Conservation (phyloP, 176 grass and related monocot species). For the Zizania latifolia region DNA sequence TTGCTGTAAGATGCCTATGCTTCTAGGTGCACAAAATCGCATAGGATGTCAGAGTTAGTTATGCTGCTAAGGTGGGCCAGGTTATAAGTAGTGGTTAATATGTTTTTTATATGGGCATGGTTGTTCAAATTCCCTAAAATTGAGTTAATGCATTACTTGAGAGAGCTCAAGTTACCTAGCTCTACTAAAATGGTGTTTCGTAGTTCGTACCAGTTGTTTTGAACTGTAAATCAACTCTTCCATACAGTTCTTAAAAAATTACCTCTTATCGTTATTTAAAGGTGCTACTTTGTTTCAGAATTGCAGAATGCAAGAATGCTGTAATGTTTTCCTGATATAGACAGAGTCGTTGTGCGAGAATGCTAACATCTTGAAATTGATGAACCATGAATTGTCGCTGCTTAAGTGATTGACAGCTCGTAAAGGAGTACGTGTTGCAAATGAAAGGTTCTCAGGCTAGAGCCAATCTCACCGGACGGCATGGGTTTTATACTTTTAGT, state of each 20-base stretch:
- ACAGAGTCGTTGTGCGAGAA: too few species aligned
- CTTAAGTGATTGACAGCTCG: too few species aligned
- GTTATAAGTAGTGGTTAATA: not conserved
- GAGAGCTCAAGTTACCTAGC: not conserved
- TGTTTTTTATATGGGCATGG: not conserved
- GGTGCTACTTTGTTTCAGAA: too few species aligned
- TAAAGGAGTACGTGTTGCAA: too few species aligned
- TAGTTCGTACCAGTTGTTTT: not conserved
- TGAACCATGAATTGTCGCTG: too few species aligned
- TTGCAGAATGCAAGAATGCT: too few species aligned
- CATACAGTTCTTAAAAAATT: not conserved
- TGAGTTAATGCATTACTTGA: not conserved
- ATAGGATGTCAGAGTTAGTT: not conserved
- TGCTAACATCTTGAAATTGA: too few species aligned
- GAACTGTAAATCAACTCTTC: not conserved
- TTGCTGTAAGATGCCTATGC: not conserved
- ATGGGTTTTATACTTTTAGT: too few species aligned
- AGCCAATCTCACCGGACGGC: too few species aligned
- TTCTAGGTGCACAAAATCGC: not conserved
- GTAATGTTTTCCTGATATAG: too few species aligned
- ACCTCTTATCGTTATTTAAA: not conserved
- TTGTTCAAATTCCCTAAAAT: not conserved
- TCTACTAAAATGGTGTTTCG: not conserved
- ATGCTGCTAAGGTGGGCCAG: not conserved
- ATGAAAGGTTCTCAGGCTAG: too few species aligned